These are phyloP conservation scores for Phytophthora citricola DNA, from an alignment of 352 stramenopile species.

Conservation along the genomic window DNA sequence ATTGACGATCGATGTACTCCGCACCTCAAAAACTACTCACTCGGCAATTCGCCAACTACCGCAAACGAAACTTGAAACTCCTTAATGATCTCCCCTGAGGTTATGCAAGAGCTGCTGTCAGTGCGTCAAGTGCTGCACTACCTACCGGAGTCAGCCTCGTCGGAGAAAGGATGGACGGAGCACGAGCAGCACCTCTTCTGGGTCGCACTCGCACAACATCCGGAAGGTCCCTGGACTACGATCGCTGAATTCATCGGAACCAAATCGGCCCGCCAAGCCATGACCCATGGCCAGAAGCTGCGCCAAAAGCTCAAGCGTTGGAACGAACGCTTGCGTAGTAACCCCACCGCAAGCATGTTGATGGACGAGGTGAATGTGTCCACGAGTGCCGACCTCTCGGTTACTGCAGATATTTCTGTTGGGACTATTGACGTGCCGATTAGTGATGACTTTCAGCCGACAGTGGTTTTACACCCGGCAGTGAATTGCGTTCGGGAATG, in stretches of 20 bases:
- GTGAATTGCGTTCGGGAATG: not conserved
- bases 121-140: constrained; percentile 39
- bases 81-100: constrained; percentile 38
- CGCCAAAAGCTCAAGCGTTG: constrained; percentile 59
- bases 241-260: constrained; percentile 58
- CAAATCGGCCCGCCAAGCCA: constrained; percentile 52
- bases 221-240: constrained; percentile 51
- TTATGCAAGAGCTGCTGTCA: constrained; percentile 40
- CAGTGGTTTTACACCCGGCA: not conserved
- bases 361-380: constrained; percentile 26
- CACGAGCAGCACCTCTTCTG: constrained; percentile 54
- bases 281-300: constrained; percentile 62
- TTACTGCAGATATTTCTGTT: constrained; percentile 18
- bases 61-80: constrained; percentile 3
- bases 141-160: constrained; percentile 25
- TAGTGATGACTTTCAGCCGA: not conserved
- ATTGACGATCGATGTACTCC: not conserved
- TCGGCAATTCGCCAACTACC: constrained; percentile 21
- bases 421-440: constrained; percentile 1
- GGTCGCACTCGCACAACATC: constrained; percentile 45
- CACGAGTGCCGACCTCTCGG: constrained; percentile 3
- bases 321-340: constrained; percentile 42
- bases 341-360: constrained; percentile 27
- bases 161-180: constrained; percentile 41
- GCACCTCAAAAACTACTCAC: constrained; percentile 13